A percentile compares a stretch with the other conserved stretches of the same genome.
Evolutionary conservation across 2,329 filamentous ascomycete genomes (phyloP).

Genomic region (Nemania sp.): DNA sequence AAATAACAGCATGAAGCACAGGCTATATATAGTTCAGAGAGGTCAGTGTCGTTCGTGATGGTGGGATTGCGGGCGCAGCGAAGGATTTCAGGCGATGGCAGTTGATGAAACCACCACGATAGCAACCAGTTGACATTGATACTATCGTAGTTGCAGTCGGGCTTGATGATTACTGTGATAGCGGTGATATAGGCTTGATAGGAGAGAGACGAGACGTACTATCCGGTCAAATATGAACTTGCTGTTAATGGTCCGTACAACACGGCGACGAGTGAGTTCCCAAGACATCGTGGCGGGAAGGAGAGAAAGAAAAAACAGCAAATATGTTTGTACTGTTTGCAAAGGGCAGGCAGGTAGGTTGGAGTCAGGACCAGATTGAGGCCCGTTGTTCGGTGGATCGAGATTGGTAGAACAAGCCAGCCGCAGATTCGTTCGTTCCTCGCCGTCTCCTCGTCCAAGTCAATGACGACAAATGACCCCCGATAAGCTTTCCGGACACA

Average conservation of each 20-base stretch:
- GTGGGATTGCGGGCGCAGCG: not conserved
- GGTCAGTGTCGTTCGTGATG: slow-evolving; percentile 21
- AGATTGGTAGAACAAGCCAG: slow-evolving; percentile 18
- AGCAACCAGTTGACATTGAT: not conserved
- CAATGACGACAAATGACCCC: slow-evolving; percentile 38
- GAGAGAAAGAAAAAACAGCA: slow-evolving; percentile 3
- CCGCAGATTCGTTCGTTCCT: slow-evolving; percentile 5
- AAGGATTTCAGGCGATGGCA: not conserved
- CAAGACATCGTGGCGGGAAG: slow-evolving; percentile 62
- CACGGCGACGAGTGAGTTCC: slow-evolving; percentile 69
- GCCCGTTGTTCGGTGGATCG: slow-evolving; percentile 29
- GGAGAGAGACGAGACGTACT: slow-evolving; percentile 63
- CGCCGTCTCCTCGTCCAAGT: slow-evolving; percentile 15
- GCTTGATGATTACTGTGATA: too few species aligned
- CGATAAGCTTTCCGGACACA: not conserved
- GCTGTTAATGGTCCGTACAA: slow-evolving; percentile 74
- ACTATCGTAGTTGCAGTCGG: not conserved
- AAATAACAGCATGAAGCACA: slow-evolving; percentile 84
- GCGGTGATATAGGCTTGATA: not conserved
- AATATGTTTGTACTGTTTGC: slow-evolving; percentile 6
- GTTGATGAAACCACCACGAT: slow-evolving; percentile 24
- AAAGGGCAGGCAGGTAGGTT: slow-evolving; percentile 7
- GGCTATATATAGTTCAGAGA: slow-evolving; percentile 69
- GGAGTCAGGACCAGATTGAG: slow-evolving; percentile 6
- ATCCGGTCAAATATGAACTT: slow-evolving; percentile 80